A percentile compares a stretch with the other conserved stretches of the same genome.
Conservation (phyloP, 306 rosid species). For the Cicer yamashitae region DNA sequence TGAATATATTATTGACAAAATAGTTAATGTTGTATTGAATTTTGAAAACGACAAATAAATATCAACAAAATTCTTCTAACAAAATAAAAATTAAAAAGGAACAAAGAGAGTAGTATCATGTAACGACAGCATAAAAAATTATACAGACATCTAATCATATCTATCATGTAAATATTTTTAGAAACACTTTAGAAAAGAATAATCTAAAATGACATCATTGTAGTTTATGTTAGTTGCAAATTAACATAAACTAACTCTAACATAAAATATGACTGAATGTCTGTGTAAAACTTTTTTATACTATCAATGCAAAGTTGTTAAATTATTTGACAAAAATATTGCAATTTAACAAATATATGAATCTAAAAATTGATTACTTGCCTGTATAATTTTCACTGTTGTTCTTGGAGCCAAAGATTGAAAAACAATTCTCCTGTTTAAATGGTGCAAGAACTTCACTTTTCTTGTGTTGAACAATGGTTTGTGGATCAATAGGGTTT, state of each 20-base stretch:
- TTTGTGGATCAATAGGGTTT: slow-evolving; percentile 44
- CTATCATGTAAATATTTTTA: not conserved
- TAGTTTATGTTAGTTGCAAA: no score
- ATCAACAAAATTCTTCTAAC: no score
- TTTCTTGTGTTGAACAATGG: slow-evolving; percentile 42
- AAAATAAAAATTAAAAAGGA: no score
- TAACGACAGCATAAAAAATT: not conserved
- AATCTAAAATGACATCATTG: not conserved
- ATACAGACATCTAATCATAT: not conserved
- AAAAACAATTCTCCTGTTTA: slow-evolving; percentile 56
- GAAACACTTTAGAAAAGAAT: not conserved
- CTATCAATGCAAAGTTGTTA: not conserved
- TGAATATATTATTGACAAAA: no score
- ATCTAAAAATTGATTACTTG: slow-evolving; percentile 45
- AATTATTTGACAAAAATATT: not conserved
- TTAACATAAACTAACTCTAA: no score
- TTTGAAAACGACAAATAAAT: no score
- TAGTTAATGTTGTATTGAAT: no score
- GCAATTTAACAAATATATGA: not conserved
- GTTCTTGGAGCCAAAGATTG: slow-evolving; percentile 53
- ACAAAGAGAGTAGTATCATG: no score
- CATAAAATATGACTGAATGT: not conserved
- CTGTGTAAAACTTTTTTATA: not conserved
- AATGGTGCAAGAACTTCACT: slow-evolving; percentile 47
- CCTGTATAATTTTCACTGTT: slow-evolving; percentile 58